Conservation (phyloP, 2,329 filamentous ascomycete genomes). For the Alternaria sp. region DNA sequence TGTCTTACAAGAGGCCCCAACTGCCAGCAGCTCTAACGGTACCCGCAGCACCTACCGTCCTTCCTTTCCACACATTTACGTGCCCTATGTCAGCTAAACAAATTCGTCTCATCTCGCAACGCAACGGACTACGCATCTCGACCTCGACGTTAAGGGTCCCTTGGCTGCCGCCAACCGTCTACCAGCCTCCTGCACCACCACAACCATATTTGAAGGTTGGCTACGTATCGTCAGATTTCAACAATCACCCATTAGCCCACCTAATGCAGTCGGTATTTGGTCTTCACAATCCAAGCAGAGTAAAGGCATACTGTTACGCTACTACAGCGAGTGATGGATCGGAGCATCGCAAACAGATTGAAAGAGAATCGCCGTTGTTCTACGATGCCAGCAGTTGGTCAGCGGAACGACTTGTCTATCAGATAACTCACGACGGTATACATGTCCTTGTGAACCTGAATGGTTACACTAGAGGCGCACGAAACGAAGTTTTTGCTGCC, state of each 20-base stretch:
- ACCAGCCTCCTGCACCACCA: constrained; percentile 84
- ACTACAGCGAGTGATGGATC: constrained; percentile 92
- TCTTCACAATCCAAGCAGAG: constrained; percentile 76
- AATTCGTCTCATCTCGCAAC: constrained; percentile 91
- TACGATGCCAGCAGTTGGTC: constrained; percentile 87
- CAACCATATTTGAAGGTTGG: constrained; percentile 86
- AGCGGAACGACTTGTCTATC: constrained; percentile 81
- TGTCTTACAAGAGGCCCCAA: constrained; percentile 74
- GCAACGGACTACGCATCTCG: constrained; percentile 92
- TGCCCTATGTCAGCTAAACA: constrained; percentile 91
- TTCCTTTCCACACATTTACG: constrained; percentile 98
- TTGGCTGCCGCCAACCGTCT: constrained; percentile 85
- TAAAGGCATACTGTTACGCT: constrained; percentile 92
- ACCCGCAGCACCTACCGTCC: constrained; percentile 88
- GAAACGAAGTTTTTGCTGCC: constrained; percentile 96
- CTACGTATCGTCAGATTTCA: constrained; percentile 98
- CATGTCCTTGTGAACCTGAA: constrained; percentile 98
- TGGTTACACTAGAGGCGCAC: constrained; percentile 94
- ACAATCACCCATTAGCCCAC: constrained; percentile 96
- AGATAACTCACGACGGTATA: constrained; percentile 86
- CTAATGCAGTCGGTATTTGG: constrained; percentile 99
- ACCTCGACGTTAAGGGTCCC: constrained; percentile 85
- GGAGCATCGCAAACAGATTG: constrained; percentile 88
- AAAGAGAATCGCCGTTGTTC: constrained; percentile 90
- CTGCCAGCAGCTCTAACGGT: constrained; percentile 77